Percentiles rank a stretch among this genome's conserved stretches.
These are phyloP conservation scores for Verticillium longisporum DNA, from an alignment of 2,329 filamentous ascomycete genomes.

Conservation along the genomic window DNA sequence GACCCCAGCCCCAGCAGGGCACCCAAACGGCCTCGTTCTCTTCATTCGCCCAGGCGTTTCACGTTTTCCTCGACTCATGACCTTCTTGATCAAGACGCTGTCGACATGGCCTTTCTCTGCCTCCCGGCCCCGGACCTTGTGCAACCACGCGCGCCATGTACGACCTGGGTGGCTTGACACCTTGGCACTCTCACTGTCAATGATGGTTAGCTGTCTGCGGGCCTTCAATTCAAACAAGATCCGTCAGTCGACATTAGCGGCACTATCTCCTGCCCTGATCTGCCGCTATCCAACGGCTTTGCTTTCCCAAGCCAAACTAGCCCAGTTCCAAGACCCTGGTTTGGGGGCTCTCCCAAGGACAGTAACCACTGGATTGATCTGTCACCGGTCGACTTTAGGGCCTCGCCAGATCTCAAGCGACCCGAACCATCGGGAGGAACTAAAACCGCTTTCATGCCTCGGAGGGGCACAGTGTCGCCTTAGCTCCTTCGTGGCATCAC, in stretches of 20 bases:
- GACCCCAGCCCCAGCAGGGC: neutral
- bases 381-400: constrained; percentile 11
- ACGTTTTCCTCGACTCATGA: neutral
- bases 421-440: constrained; percentile 11
- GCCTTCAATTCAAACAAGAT: neutral
- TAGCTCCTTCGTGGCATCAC: constrained; percentile 5
- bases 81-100: neutral
- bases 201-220: neutral
- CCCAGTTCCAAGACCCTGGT: constrained; percentile 11
- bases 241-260: neutral
- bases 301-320: constrained; percentile 1
- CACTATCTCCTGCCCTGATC: neutral
- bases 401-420: constrained; percentile 14
- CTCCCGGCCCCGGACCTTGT: neutral
- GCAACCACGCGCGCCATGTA: neutral
- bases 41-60: neutral
- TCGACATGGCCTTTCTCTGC: neutral
- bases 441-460: constrained; percentile 12
- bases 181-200: neutral
- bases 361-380: constrained; percentile 13
- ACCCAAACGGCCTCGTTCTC: neutral
- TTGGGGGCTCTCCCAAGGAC: constrained; percentile 13
- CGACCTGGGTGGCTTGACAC: neutral
- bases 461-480: constrained; percentile 12
- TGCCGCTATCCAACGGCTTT: neutral